A percentile compares a stretch with the other conserved stretches of the same genome.
These are phyloP conservation scores for Prunus fruticosa DNA, from an alignment of 306 rosid species.

Conservation along the genomic window DNA sequence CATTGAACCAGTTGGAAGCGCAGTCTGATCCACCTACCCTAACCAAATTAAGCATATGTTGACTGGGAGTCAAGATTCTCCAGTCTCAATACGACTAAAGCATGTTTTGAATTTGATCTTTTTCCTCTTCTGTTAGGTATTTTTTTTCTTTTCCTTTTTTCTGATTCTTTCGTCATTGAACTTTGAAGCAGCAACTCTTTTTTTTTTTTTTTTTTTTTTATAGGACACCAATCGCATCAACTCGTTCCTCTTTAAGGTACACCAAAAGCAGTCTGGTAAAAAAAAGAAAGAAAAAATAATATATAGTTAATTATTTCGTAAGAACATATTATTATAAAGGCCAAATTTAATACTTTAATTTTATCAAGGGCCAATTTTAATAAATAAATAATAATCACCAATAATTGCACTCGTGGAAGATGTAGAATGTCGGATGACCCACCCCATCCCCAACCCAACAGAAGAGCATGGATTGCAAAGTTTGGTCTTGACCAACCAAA, in stretches of 20 bases:
- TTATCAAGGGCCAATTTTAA: not conserved
- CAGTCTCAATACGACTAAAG: not conserved
- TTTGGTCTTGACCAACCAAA: not conserved
- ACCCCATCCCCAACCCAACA: not conserved
- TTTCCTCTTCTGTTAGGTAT: not conserved
- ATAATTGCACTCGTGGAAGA: constrained; percentile 11
- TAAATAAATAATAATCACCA: constrained; percentile 9
- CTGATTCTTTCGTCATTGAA: constrained; percentile 3
- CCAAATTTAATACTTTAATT: not conserved
- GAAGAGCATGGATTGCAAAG: not conserved
- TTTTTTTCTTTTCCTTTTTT: not conserved
- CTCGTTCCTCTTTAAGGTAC: not conserved
- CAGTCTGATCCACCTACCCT: not conserved
- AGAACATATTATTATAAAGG: not conserved
- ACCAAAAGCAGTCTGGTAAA: not conserved
- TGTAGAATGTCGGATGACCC: constrained; percentile 17
- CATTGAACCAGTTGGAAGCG: not conserved
- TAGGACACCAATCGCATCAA: not conserved
- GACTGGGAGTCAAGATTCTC: not conserved
- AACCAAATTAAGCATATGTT: not conserved
- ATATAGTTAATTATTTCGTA: too few species aligned
- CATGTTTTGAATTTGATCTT: not conserved
- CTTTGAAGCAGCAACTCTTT: not conserved
- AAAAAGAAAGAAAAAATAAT: too few species aligned
- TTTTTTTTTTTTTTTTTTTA: not conserved